Base-by-base conservation (phyloP, 805 yeast genomes). In the Starmera dryadoides region DNA sequence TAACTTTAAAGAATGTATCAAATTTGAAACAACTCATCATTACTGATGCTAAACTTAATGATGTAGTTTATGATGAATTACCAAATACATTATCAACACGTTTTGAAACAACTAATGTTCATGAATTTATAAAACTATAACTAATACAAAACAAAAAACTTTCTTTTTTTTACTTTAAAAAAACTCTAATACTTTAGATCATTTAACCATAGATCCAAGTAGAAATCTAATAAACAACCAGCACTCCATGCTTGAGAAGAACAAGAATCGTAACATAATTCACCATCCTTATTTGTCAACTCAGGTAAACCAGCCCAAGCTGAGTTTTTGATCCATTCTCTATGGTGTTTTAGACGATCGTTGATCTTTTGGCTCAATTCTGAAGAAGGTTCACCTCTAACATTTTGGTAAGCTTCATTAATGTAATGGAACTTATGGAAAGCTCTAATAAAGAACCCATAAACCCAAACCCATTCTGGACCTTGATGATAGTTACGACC, bases 401-500 rank as follows among this genome's bases (percentile, higher is more conserved):
- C 52, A 42, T 58, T 53, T 39, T 60, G 51, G 45, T 71, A 62
- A 12, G 55, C 51, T 1, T 64, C 61, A 26, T 63, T 63, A 5
- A 61, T 55, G 35, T 68, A 59, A 49, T 79, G 77, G 55, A 82
- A 77, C 34, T 64, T 58, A 30, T 75, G 64, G 51, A 69, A 79
- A 0, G 98, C 95, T 46, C 97, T 74, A 48, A 93, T 62, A 56
- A 87, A 91, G 59, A 78, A 88, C 3, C 98, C 98, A 20, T 73
- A 70, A 42, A 79, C 75, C 97, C 97, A 91, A 26, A 86, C 84
- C 98, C 98, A 91, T 58, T 93, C 98, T 2, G 98, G 98, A 2
- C 98, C 98, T 63, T 91, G 98, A 60, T 91, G 98, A 59, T 91
- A 91, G 63, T 93, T 93, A 52, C 98, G 75, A 23, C 98, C 98